Evolutionary conservation across 169 alveolate species (phyloP).

Genomic region (Cyclospora cayetanensis): DNA sequence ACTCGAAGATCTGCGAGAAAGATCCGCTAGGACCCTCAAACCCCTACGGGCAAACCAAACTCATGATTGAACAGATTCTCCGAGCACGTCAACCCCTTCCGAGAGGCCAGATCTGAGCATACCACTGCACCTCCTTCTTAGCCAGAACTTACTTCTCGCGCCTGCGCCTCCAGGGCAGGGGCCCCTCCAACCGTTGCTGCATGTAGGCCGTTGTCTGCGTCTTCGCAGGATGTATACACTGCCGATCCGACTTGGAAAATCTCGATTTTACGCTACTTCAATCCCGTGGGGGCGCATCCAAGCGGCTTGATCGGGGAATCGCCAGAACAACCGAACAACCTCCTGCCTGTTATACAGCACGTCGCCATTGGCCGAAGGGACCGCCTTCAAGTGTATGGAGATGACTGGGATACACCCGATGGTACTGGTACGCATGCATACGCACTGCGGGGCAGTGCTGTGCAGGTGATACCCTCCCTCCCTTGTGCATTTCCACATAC

Average conservation of each 20-base stretch:
- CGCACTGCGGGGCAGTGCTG: too few species aligned
- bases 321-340: slow-evolving; percentile 89
- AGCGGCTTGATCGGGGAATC: slow-evolving; percentile 92
- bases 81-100: background rate
- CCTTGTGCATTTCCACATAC: background rate
- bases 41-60: slow-evolving; percentile 93
- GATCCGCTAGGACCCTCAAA: slow-evolving; percentile 86
- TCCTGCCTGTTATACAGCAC: slow-evolving; percentile 90
- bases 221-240: slow-evolving; percentile 73
- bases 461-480: too few species aligned
- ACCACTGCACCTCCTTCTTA: too few species aligned
- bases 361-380: slow-evolving; percentile 79
- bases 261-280: slow-evolving; percentile 88
- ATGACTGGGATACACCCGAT: slow-evolving; percentile 89
- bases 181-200: background rate
- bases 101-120: too few species aligned
- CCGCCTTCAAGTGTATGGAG: slow-evolving; percentile 86
- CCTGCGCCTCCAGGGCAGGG: background rate
- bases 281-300: slow-evolving; percentile 95
- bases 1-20: slow-evolving; percentile 73
- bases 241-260: slow-evolving; percentile 72
- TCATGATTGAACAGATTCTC: slow-evolving; percentile 85
- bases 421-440: slow-evolving; percentile 89
- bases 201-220: background rate
- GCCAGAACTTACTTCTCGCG: background rate